Conservation (phyloP, 805 yeast species). For the Vanderwaltozyma polyspora region DNA sequence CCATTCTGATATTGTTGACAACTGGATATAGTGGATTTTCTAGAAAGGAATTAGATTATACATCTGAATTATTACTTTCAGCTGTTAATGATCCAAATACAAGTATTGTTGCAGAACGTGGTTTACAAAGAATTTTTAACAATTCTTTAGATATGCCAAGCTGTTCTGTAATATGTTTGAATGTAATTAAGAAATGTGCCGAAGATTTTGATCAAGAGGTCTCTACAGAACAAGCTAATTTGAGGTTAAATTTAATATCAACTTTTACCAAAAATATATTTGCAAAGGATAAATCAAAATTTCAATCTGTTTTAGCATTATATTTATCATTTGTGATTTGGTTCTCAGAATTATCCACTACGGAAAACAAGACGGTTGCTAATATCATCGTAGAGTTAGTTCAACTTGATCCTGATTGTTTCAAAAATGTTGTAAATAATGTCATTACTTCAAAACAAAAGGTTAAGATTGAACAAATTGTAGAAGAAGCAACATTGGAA, state of each 20-base stretch:
- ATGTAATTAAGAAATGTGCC: slow-evolving; percentile 37
- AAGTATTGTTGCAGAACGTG: slow-evolving; percentile 41
- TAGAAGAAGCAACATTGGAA: neutral
- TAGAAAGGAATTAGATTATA: slow-evolving; percentile 28
- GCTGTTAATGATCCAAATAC: slow-evolving; percentile 29
- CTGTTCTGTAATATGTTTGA: slow-evolving; percentile 31
- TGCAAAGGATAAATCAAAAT: slow-evolving; percentile 11
- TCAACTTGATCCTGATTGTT: slow-evolving; percentile 32
- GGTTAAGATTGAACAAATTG: slow-evolving; percentile 11
- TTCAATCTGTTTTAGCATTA: slow-evolving; percentile 5
- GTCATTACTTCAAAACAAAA: slow-evolving; percentile 31
- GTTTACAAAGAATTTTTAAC: slow-evolving; percentile 45
- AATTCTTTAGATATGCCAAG: slow-evolving; percentile 15
- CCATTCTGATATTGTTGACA: slow-evolving; percentile 34
- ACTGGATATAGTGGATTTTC: slow-evolving; percentile 25
- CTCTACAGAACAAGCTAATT: neutral
- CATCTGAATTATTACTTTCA: slow-evolving; percentile 26
- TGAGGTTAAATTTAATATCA: slow-evolving; percentile 22
- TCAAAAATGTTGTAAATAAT: slow-evolving; percentile 37
- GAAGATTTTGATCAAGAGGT: slow-evolving; percentile 10
- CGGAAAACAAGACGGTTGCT: slow-evolving; percentile 30
- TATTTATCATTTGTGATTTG: slow-evolving; percentile 30
- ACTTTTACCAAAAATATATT: slow-evolving; percentile 32
- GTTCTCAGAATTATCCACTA: slow-evolving; percentile 19
- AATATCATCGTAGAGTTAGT: slow-evolving; percentile 39